These are phyloP conservation scores for Brassica napus DNA, from an alignment of 345 rosid species.

Conservation along the genomic window Da-Ae NC_063436.1:15789001-15789500, in stretches of 20 bases:
- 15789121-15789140: background rate
- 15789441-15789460: slow-evolving; percentile 13
- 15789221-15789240: slow-evolving; percentile 4
- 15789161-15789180: slow-evolving; percentile 22
- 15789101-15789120: slow-evolving; percentile 48
- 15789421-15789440: background rate
- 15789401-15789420: background rate
- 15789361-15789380: background rate
- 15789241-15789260: slow-evolving; percentile 26
- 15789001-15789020: slow-evolving; percentile 58
- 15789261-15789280: slow-evolving; percentile 25
- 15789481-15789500: background rate
- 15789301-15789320: slow-evolving; percentile 19
- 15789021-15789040: slow-evolving; percentile 75
- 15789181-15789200: slow-evolving; percentile 13
- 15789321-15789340: slow-evolving; percentile 23
- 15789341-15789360: background rate
- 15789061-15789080: slow-evolving; percentile 35
- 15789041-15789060: slow-evolving; percentile 43
- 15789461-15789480: background rate
- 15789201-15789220: background rate
- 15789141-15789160: background rate
- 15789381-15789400: background rate
- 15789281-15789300: slow-evolving; percentile 23
- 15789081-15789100: slow-evolving; percentile 47